These are phyloP conservation scores for Cyberlindnera xylosilytica DNA, from an alignment of 805 yeast species.

Conservation along the genomic window DNA sequence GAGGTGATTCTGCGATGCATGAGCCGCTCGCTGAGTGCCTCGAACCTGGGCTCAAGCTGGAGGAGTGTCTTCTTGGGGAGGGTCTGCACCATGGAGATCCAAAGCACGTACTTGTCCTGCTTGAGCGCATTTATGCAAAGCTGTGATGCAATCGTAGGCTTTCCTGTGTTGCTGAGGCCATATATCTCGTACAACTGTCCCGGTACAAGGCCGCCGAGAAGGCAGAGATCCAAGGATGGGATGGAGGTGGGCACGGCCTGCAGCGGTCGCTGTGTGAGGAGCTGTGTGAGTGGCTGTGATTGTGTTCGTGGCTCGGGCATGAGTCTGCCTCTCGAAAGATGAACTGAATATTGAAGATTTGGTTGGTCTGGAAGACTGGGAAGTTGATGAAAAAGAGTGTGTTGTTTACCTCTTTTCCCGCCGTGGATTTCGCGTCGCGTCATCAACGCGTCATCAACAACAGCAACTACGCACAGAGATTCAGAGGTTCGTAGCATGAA, in stretches of 20 bases:
- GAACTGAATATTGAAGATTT: too few species aligned
- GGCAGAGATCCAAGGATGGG: slow-evolving; percentile 14
- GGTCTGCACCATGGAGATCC: slow-evolving; percentile 23
- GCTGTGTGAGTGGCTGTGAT: slow-evolving; percentile 20
- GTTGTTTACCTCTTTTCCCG: slow-evolving; percentile 1
- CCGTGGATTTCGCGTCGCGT: neutral
- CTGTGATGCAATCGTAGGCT: slow-evolving; percentile 13
- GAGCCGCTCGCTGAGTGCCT: neutral
- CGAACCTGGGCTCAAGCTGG: slow-evolving; percentile 1
- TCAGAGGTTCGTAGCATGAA: too few species aligned
- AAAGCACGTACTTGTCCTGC: slow-evolving; percentile 18
- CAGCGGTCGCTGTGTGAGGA: slow-evolving; percentile 18
- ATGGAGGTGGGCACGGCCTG: slow-evolving; percentile 18
- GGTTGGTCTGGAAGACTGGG: too few species aligned
- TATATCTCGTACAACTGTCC: slow-evolving; percentile 24
- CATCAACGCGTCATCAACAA: too few species aligned
- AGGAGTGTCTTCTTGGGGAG: neutral
- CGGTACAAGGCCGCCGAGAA: slow-evolving; percentile 25
- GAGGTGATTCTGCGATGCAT: slow-evolving; percentile 5
- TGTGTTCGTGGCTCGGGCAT: slow-evolving; percentile 12
- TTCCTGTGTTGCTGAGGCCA: slow-evolving; percentile 24
- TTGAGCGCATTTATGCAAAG: slow-evolving; percentile 14
- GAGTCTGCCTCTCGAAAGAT: neutral
- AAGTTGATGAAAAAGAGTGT: too few species aligned
- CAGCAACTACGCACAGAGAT: too few species aligned